A percentile compares a stretch with the other conserved stretches of the same genome.
phyloP scores from a whole-genome alignment of 2,329 filamentous ascomycete genomes.

The Colletotrichum eleusines region DNA sequence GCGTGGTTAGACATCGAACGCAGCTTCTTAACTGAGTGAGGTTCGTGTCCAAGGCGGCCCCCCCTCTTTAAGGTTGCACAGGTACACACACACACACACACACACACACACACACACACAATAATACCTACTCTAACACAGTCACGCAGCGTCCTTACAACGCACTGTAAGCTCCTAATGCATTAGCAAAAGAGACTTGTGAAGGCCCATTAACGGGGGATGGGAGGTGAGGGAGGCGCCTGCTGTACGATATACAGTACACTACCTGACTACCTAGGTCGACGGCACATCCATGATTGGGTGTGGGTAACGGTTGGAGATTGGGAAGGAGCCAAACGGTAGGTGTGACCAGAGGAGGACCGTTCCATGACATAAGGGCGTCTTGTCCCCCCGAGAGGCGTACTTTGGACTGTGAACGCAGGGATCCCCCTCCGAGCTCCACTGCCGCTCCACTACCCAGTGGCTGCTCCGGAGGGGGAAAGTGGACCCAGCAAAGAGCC shows the following conservation, averaged over 20 bases:
- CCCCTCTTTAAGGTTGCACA: no score
- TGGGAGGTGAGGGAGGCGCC: no score
- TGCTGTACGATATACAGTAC: no score
- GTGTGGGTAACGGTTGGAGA: conserved; percentile 6
- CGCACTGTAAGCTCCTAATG: neutral
- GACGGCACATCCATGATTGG: conserved; percentile 27
- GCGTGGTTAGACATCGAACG: conserved; percentile 22
- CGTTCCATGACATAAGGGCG: conserved; percentile 36
- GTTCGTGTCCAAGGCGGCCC: no score
- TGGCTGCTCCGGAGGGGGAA: conserved; percentile 24
- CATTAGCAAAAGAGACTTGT: conserved; percentile 12
- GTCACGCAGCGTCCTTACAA: no score
- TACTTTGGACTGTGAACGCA: conserved; percentile 11
- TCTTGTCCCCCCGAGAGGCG: conserved; percentile 17
- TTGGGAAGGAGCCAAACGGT: conserved; percentile 37
- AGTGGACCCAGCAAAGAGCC: conserved; percentile 39
- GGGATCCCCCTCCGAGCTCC: conserved; percentile 32
- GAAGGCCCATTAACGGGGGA: neutral
- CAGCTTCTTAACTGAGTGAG: neutral
- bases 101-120: no score
- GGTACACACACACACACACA: no score
- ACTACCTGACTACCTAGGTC: neutral
- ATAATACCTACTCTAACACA: no score
- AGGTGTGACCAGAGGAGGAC: conserved; percentile 30
- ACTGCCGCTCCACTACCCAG: conserved; percentile 14